phyloP scores from a whole-genome alignment of 768 basidiomycete species.

The Auricularia heimuer region DNA sequence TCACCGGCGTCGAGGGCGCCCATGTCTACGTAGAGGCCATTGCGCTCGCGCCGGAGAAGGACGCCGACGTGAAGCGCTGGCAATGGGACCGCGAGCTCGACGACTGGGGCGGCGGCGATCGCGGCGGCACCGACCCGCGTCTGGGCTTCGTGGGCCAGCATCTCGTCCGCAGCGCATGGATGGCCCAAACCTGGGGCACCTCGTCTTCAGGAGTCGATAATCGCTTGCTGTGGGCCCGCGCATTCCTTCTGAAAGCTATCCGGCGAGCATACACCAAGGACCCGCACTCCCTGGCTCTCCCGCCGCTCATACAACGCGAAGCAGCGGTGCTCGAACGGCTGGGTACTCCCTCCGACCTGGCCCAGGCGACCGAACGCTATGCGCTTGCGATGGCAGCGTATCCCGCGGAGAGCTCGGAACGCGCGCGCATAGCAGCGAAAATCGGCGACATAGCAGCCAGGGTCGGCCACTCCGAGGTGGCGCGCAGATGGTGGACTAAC shows the following conservation, averaged over 20 bases:
- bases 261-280: constrained; percentile 25
- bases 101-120: constrained; percentile 47
- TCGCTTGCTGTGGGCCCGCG: constrained; percentile 43
- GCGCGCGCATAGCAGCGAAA: constrained; percentile 51
- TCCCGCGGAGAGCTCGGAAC: constrained; percentile 28
- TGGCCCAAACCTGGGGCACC: constrained; percentile 55
- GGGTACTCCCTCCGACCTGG: constrained; percentile 38
- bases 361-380: constrained; percentile 47
- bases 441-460: constrained; percentile 56
- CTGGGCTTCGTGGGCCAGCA: constrained; percentile 53
- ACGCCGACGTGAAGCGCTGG: constrained; percentile 47
- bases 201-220: constrained; percentile 41
- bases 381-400: constrained; percentile 47
- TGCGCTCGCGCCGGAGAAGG: constrained; percentile 32
- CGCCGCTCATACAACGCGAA: constrained; percentile 45
- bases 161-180: constrained; percentile 61
- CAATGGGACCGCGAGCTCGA: constrained; percentile 59
- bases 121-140: constrained; percentile 64
- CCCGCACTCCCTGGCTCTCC: constrained; percentile 40
- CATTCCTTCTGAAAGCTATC: constrained; percentile 38
- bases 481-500: constrained; percentile 59
- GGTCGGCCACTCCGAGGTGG: constrained; percentile 42
- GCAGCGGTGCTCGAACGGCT: constrained; percentile 52
- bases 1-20: constrained; percentile 40
- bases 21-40: constrained; percentile 59